Evolutionary conservation across 352 stramenopile genomes (phyloP).

Genomic region (Peronosclerospora sorghi): DNA sequence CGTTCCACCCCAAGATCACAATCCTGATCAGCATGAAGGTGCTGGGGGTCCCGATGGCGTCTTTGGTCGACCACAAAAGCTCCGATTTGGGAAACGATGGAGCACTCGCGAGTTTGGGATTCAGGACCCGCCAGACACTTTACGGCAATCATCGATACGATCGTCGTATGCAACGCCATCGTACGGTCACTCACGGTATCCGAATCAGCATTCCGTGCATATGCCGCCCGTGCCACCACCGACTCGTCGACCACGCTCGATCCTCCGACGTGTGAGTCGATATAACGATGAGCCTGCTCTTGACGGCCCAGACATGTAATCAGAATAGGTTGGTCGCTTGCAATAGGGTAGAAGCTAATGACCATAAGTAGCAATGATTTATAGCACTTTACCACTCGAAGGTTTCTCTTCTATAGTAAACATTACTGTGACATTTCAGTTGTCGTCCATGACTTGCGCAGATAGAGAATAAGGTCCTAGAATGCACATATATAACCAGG

Average conservation of each 20-base stretch:
- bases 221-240: conserved; percentile 14
- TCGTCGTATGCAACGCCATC: conserved; percentile 14
- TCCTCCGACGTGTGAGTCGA: conserved; percentile 40
- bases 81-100: conserved; percentile 54
- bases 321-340: not conserved
- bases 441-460: conserved; percentile 28
- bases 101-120: conserved; percentile 37
- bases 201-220: conserved; percentile 3
- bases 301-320: conserved; percentile 9
- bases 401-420: too few species aligned
- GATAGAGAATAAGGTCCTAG: conserved; percentile 44
- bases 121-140: conserved; percentile 14
- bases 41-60: conserved; percentile 39
- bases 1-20: conserved; percentile 2
- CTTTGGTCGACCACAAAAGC: conserved; percentile 42
- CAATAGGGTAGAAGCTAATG: not conserved
- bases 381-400: too few species aligned
- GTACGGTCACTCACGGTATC: conserved; percentile 17
- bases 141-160: conserved; percentile 2
- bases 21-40: conserved; percentile 24
- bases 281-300: conserved; percentile 38
- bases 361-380: too few species aligned
- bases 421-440: too few species aligned
- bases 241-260: conserved; percentile 20
- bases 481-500: not conserved